Percentiles rank a stretch among this genome's conserved stretches.
Evolutionary conservation across 2,329 filamentous ascomycete species (phyloP).

Genomic region (Ophiostoma ulmi): DNA sequence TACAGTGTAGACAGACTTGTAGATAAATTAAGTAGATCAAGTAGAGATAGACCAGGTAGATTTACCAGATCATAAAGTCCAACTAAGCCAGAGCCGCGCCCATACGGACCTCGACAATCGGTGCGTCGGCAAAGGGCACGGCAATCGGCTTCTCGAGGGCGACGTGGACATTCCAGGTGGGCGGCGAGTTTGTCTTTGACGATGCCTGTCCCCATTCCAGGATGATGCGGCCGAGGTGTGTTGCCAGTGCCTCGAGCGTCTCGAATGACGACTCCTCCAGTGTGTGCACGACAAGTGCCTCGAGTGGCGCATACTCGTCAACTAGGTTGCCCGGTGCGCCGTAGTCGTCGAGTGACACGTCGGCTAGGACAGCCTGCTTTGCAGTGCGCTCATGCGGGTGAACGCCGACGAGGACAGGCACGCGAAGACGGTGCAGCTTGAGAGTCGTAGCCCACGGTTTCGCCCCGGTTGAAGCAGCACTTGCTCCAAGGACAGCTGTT

Average conservation of each 20-base stretch:
- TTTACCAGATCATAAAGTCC: neutral
- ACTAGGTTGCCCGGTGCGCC: slow-evolving; percentile 41
- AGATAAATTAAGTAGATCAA: neutral
- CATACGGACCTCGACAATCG: slow-evolving; percentile 55
- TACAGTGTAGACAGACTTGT: neutral
- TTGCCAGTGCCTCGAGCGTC: slow-evolving; percentile 58
- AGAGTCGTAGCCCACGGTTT: slow-evolving; percentile 33
- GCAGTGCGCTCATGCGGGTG: slow-evolving; percentile 61
- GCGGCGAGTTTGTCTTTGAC: slow-evolving; percentile 36
- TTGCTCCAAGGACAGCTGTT: slow-evolving; percentile 28
- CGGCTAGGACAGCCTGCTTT: slow-evolving; percentile 26
- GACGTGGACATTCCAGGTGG: slow-evolving; percentile 51
- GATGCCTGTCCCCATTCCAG: slow-evolving; percentile 34
- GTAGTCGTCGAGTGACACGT: slow-evolving; percentile 49
- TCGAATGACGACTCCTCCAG: slow-evolving; percentile 55
- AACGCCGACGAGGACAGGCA: slow-evolving; percentile 66
- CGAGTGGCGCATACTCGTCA: slow-evolving; percentile 47
- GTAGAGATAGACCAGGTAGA: neutral
- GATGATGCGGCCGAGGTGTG: slow-evolving; percentile 44
- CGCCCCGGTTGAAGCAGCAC: neutral
- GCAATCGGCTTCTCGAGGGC: slow-evolving; percentile 68
- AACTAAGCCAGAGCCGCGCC: slow-evolving; percentile 14
- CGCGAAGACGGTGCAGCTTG: slow-evolving; percentile 51
- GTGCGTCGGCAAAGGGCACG: slow-evolving; percentile 66
- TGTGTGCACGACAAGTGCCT: slow-evolving; percentile 55